Conservation (phyloP, 2,329 filamentous ascomycete species). For the Xylaria hypoxylon region DNA sequence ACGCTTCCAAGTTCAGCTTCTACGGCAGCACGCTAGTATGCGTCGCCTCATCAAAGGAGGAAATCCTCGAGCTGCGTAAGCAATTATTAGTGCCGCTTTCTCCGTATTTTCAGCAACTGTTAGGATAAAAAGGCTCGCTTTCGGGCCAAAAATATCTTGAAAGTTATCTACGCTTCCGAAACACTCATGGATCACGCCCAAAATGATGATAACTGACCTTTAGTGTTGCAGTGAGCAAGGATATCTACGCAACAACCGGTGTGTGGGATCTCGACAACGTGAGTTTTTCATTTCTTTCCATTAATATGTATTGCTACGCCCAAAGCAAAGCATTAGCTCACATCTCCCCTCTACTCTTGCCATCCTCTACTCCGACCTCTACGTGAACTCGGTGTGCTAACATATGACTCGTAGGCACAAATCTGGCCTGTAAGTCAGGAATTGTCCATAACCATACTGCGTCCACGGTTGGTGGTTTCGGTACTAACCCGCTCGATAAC, state of each 20-base stretch:
- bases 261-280: constrained; percentile 86
- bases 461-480: background rate
- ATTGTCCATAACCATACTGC: background rate
- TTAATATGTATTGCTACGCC: constrained; percentile 14
- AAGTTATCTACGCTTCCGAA: background rate
- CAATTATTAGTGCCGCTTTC: no score
- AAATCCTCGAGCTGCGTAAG: constrained; percentile 67
- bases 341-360: background rate
- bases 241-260: constrained; percentile 76
- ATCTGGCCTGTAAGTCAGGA: constrained; percentile 60
- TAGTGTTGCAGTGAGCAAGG: constrained; percentile 65
- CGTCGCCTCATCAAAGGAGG: constrained; percentile 74
- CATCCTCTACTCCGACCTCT: background rate
- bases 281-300: constrained; percentile 38
- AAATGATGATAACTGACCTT: background rate
- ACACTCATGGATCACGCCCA: background rate
- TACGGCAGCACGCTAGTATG: constrained; percentile 78
- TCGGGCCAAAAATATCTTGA: background rate
- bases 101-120: background rate
- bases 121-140: no score
- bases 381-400: constrained; percentile 18
- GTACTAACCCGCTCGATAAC: constrained; percentile 34
- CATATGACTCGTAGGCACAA: constrained; percentile 54
- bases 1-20: constrained; percentile 70
- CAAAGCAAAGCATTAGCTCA: background rate